Base-by-base conservation (phyloP, 2,329 filamentous ascomycete genomes). In the Emergomyces pasteurianus region DNA sequence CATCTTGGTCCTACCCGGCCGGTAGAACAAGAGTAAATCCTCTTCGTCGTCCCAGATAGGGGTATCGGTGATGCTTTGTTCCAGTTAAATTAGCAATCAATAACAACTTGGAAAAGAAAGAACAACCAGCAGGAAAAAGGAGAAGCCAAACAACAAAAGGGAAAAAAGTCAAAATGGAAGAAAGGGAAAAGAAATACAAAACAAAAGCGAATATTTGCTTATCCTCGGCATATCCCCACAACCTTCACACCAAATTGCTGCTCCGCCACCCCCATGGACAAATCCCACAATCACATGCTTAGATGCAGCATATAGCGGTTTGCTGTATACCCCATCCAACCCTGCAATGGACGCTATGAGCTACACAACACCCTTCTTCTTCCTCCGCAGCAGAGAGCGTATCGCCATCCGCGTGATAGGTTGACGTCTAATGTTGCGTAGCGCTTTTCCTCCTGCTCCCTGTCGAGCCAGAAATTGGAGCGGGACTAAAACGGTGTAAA, bases 261-360 rank as follows among this genome's bases (percentile, higher is more conserved):
- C 55, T 75, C 71, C 1, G 70, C 67, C 10, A 66, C 64, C 8
- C 65, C 68, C 69, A 77, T 68, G 9, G 69, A 71, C 67, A 58
- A 76, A 76, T 0, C 74, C 74, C 5, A 75, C 69, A n/a, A 75
- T 58, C 0, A 72, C 74, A 59, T 75, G 73, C 62, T 77, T 77
- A 7, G 67, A 67, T 0, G 75, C 72, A 56, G 62, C 65, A 63
- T 76, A 77, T 12, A 77, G 40, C 16, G 73, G 65, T 7, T 66
- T 61, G n/a, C 65, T 61, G 58, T 72, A 74, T 3, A 62, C 52
- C 16, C 58, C 58, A 18, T 58, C 9, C 28, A 62, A 66, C 1
- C 74, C 75, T 0, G 73, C 72, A 0, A 71, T 55, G 10, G 69
- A 72, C 0, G 72, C 65, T 1, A 73, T 63, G 26, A 73, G 65